Evolutionary conservation across 768 basidiomycete genomes (phyloP).

Genomic region (Leccinellum rugosiceps): DNA sequence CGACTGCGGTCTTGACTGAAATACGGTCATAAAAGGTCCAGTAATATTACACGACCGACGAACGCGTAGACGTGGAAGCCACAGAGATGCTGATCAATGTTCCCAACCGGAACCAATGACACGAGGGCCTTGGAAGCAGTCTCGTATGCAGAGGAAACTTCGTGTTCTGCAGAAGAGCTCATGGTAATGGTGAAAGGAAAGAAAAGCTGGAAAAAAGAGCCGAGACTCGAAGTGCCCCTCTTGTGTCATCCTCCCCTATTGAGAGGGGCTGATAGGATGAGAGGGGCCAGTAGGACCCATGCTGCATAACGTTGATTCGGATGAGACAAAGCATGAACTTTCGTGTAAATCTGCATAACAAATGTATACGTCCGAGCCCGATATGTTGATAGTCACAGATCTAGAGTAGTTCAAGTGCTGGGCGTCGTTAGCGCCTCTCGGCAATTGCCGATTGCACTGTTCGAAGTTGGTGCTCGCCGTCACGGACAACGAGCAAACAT

Average conservation of each 20-base stretch:
- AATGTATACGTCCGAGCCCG: not conserved
- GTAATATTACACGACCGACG: constrained; percentile 18
- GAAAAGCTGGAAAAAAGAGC: not conserved
- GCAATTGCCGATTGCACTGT: constrained; percentile 25
- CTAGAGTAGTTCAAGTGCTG: too few relatives aligned
- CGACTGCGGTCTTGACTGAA: constrained; percentile 31
- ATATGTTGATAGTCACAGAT: too few relatives aligned
- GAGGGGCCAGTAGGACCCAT: not conserved
- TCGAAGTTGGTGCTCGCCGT: constrained; percentile 26
- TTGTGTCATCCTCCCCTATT: constrained; percentile 8
- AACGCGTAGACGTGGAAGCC: constrained; percentile 32
- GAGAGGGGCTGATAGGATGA: constrained; percentile 2
- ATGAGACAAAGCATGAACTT: not conserved
- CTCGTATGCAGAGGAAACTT: constrained; percentile 21
- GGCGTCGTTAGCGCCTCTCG: constrained; percentile 11
- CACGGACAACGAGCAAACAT: constrained; percentile 34
- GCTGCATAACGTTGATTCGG: not conserved
- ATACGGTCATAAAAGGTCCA: not conserved
- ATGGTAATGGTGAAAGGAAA: constrained; percentile 16
- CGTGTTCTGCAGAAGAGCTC: constrained; percentile 29
- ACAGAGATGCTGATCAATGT: constrained; percentile 30
- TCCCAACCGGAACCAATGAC: constrained; percentile 36
- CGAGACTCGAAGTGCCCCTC: constrained; percentile 2
- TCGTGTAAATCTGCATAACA: not conserved
- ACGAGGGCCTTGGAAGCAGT: constrained; percentile 27